Conservation (phyloP, 352 stramenopile genomes). For the Phytophthora pseudosyringae region DNA sequence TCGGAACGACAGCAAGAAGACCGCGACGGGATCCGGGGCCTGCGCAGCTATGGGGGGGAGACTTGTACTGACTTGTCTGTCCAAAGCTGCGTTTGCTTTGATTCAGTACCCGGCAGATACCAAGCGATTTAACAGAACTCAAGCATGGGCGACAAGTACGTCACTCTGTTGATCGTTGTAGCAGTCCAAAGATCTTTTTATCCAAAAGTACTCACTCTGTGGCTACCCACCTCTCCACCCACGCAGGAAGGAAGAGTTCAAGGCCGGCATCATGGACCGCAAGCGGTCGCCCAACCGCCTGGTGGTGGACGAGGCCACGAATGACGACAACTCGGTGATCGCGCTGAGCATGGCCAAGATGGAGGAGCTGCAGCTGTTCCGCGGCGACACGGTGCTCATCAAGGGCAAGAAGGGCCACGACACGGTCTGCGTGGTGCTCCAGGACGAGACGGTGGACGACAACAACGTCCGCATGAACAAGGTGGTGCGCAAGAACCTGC, state of each 20-base stretch:
- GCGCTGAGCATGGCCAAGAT: slow-evolving; percentile 94
- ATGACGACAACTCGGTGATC: slow-evolving; percentile 99
- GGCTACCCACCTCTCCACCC: not conserved
- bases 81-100: slow-evolving; percentile 22
- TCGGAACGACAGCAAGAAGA: not conserved
- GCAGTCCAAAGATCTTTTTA: not conserved
- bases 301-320: slow-evolving; percentile 97
- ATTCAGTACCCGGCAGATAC: slow-evolving; percentile 23
- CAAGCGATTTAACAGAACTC: slow-evolving; percentile 11
- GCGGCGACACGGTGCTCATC: slow-evolving; percentile 98
- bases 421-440: slow-evolving; percentile 98
- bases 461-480: slow-evolving; percentile 99
- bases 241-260: slow-evolving; percentile 80
- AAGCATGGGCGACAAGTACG: slow-evolving; percentile 45
- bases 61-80: not conserved
- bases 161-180: not conserved
- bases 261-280: slow-evolving; percentile 87
- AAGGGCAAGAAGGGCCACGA: slow-evolving; percentile 99
- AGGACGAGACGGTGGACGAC: slow-evolving; percentile 98
- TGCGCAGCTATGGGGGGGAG: not conserved
- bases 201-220: not conserved
- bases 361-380: slow-evolving; percentile 99
- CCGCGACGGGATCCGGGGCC: not conserved
- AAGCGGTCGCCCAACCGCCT: slow-evolving; percentile 98
- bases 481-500: slow-evolving; percentile 99